These are phyloP conservation scores for Colletotrichum truncatum DNA, from an alignment of 2,329 filamentous ascomycete species.

Conservation along the genomic window DNA sequence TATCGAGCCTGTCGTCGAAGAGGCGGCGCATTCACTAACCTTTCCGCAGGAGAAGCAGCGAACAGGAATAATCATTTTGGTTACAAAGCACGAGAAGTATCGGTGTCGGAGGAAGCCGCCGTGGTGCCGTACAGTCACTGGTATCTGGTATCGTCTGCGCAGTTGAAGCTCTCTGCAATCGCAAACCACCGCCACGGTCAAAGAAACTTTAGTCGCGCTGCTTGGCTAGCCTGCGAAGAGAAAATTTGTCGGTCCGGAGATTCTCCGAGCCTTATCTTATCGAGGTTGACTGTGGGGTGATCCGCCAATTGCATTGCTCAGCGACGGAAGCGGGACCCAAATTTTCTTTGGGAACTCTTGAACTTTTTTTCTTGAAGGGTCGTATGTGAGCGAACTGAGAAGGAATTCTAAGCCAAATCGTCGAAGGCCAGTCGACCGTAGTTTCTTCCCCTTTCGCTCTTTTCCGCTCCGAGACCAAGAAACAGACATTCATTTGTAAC, in stretches of 20 bases:
- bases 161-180: not conserved
- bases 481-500: not conserved
- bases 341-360: conserved; percentile 31
- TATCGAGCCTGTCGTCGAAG: conserved; percentile 11
- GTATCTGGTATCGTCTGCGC: too few species aligned
- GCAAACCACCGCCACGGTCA: conserved; percentile 11
- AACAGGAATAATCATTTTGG: conserved; percentile 96
- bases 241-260: conserved; percentile 28
- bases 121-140: too few species aligned
- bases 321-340: conserved; percentile 30
- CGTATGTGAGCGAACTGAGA: conserved; percentile 18
- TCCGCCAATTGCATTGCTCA: conserved; percentile 26
- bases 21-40: conserved; percentile 62
- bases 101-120: too few species aligned
- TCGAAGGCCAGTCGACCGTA: conserved; percentile 10
- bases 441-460: not conserved
- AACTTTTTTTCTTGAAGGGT: conserved; percentile 31
- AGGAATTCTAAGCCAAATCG: conserved; percentile 21
- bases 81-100: too few species aligned
- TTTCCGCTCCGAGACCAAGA: not conserved
- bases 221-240: not conserved
- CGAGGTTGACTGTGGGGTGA: conserved; percentile 8
- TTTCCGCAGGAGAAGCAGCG: conserved; percentile 99
- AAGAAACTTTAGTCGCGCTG: conserved; percentile 7
- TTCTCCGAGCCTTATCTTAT: conserved; percentile 32